These are phyloP conservation scores for Pseudogymnoascus sp. DNA, from an alignment of 2,329 filamentous ascomycete species.

Conservation along the genomic window DNA sequence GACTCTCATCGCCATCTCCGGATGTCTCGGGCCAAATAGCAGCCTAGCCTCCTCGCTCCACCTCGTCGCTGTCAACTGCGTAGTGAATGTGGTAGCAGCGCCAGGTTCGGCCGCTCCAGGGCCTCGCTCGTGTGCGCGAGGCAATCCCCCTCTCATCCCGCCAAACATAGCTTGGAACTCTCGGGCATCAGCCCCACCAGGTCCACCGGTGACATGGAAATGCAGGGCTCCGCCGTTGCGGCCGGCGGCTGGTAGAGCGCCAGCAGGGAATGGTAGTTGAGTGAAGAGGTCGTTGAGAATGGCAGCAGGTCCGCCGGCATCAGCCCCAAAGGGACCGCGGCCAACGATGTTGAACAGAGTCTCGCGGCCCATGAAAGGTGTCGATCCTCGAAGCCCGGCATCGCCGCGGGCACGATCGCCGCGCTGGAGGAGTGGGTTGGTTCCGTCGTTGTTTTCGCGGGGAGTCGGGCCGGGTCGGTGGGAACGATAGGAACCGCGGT, in stretches of 20 bases:
- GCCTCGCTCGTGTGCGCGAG: slow-evolving; percentile 17
- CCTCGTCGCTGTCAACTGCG: slow-evolving; percentile 62
- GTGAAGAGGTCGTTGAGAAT: slow-evolving; percentile 24
- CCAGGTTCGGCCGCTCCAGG: slow-evolving; percentile 26
- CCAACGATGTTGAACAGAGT: slow-evolving; percentile 19
- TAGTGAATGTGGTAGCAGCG: slow-evolving; percentile 45
- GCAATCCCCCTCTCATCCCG: slow-evolving; percentile 20
- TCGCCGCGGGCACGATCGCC: slow-evolving; percentile 30
- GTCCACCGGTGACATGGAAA: slow-evolving; percentile 47
- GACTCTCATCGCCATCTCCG: slow-evolving; percentile 63
- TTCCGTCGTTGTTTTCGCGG: slow-evolving; percentile 64
- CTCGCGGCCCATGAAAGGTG: slow-evolving; percentile 24
- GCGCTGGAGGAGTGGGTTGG: slow-evolving; percentile 78
- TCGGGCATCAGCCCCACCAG: slow-evolving; percentile 40
- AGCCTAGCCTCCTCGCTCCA: slow-evolving; percentile 89
- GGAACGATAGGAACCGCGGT: slow-evolving; percentile 37
- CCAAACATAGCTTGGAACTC: slow-evolving; percentile 40
- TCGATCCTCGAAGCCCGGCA: neutral
- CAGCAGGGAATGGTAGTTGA: neutral
- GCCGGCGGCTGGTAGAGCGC: slow-evolving; percentile 12
- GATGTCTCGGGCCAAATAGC: slow-evolving; percentile 61
- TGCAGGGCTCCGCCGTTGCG: slow-evolving; percentile 47
- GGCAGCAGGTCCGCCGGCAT: slow-evolving; percentile 15
- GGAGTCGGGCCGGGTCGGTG: slow-evolving; percentile 41
- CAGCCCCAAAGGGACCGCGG: slow-evolving; percentile 18